Evolutionary conservation across 305 asterid genomes (phyloP), one percentile per base, ranked within the genome.

Genomic region (Stenogyne calaminthoides): DNA sequence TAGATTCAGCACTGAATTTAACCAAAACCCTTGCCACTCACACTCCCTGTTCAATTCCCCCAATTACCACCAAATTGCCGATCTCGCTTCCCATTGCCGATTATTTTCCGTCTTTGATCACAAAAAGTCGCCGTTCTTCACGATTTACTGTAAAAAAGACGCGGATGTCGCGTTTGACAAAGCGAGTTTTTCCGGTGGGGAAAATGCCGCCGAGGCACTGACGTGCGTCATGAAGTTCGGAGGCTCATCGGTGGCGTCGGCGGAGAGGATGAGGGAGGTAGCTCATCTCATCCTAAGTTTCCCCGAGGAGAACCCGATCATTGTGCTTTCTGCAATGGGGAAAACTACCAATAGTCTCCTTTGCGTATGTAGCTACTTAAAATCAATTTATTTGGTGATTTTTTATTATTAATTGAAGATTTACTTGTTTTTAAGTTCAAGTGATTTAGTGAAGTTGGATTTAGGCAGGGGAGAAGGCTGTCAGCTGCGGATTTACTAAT

Each of bases 181-280:
- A 58, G 65, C 39, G 19, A 70, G 54, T 16, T 47, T 46, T 47
- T 15, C 80, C 47, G 39, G 29, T 54, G 70, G 63, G 72, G 54
- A 36, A 51, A 58, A 42, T 7, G 64, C 73, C 3, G 71, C 77
- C 4, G 76, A 72, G 44, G 86, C 77, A 57, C 74, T 55, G 9
- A 82, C 89, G 88, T 89, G 65, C 89, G 96, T 89, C 65, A 89
- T 89, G 93, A 87, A 89, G 82, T 89, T 89, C 70, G 96, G 96
- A 19, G 96, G 96, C n/a, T 89, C 96, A n/a, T 87, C 96, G 12
- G 85, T 89, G 69, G 87, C 96, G 55, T 81, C 91, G 9, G 88
- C 91, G 4, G 88, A 85, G 56, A 80, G 96, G 80, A 89, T 89
- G 89, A 83, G 75, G 70, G 89, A 89, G 71, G 85, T 89, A 44